Percentiles rank a stretch among this genome's conserved stretches.
phyloP scores from a whole-genome alignment of 2,329 filamentous ascomycete genomes.

The Stachybotrys echinatus region DNA sequence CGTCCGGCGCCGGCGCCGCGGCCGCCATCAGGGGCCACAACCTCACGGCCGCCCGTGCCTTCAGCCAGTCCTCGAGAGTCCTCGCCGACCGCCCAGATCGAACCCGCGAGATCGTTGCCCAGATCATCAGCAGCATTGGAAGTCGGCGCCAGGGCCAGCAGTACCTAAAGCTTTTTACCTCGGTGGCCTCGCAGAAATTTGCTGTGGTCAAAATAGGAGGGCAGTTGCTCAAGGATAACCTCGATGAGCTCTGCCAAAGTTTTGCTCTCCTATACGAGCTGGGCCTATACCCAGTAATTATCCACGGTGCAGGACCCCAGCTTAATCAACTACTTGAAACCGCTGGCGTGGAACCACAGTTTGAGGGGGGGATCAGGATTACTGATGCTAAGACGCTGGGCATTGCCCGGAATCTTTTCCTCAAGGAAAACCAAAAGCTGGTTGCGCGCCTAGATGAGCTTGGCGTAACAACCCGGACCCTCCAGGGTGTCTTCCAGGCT shows the following conservation, averaged over 20 bases:
- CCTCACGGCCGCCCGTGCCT: neutral
- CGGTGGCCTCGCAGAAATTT: slow-evolving; percentile 93
- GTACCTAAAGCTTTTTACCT: slow-evolving; percentile 95
- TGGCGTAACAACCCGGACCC: slow-evolving; percentile 81
- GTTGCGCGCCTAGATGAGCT: slow-evolving; percentile 85
- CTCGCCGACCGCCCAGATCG: slow-evolving; percentile 15
- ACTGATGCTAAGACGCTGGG: slow-evolving; percentile 94
- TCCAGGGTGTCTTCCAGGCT: slow-evolving; percentile 87
- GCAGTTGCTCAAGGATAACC: slow-evolving; percentile 85
- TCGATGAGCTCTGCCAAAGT: slow-evolving; percentile 84
- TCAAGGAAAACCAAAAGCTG: slow-evolving; percentile 92
- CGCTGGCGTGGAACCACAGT: slow-evolving; percentile 89
- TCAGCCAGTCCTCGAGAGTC: too few species aligned
- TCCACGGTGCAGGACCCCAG: slow-evolving; percentile 92
- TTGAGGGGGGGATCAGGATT: slow-evolving; percentile 92
- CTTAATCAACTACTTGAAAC: slow-evolving; percentile 86
- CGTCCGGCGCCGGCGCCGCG: slow-evolving; percentile 12
- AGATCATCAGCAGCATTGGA: slow-evolving; percentile 85
- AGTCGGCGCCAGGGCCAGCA: slow-evolving; percentile 96
- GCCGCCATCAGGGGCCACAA: slow-evolving; percentile 15
- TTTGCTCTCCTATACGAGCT: slow-evolving; percentile 92
- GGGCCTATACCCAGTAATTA: slow-evolving; percentile 89
- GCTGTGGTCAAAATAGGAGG: slow-evolving; percentile 98
- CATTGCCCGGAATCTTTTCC: slow-evolving; percentile 84
- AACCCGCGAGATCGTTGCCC: slow-evolving; percentile 30